Percentiles rank a stretch among this genome's conserved stretches.
phyloP scores from a whole-genome alignment of 352 stramenopile genomes.

The Globisporangium apiculatum region DNA sequence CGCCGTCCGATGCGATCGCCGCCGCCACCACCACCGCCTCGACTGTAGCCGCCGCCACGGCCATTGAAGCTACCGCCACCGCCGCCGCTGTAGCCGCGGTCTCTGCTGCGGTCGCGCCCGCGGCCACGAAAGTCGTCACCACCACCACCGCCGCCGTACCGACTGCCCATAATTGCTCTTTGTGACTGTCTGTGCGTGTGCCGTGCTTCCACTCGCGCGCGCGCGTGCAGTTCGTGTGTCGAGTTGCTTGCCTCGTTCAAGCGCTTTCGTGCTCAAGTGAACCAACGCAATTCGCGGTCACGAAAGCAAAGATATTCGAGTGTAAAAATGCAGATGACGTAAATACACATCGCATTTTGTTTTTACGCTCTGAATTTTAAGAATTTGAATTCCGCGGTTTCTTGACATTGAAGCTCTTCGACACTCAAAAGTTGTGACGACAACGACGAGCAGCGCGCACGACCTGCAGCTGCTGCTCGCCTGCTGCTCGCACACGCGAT shows the following conservation, averaged over 20 bases:
- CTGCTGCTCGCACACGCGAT: slow-evolving; percentile 1
- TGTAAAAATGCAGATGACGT: not conserved
- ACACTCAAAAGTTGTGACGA: not conserved
- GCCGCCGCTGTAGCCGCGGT: slow-evolving; percentile 54
- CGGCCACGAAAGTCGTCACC: slow-evolving; percentile 64
- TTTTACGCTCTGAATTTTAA: not conserved
- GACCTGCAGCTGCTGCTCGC: too few relatives aligned
- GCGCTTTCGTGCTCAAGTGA: not conserved
- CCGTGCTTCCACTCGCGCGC: not conserved
- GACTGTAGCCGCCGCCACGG: slow-evolving; percentile 39
- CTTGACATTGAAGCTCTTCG: not conserved
- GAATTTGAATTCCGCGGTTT: not conserved
- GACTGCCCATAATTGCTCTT: slow-evolving; percentile 38
- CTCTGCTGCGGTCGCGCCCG: slow-evolving; percentile 39
- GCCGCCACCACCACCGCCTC: slow-evolving; percentile 34
- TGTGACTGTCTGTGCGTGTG: not conserved
- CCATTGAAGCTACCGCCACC: slow-evolving; percentile 54
- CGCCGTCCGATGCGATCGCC: slow-evolving; percentile 38
- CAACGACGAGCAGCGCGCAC: not conserved
- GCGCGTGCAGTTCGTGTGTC: not conserved
- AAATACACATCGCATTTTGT: not conserved
- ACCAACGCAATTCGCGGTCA: slow-evolving; percentile 1
- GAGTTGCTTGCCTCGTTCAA: not conserved
- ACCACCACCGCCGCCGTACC: slow-evolving; percentile 52
- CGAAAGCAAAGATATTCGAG: not conserved